phyloP scores from a whole-genome alignment of 1,284 basidiomycete species.

The Baeospora myosura region DNA sequence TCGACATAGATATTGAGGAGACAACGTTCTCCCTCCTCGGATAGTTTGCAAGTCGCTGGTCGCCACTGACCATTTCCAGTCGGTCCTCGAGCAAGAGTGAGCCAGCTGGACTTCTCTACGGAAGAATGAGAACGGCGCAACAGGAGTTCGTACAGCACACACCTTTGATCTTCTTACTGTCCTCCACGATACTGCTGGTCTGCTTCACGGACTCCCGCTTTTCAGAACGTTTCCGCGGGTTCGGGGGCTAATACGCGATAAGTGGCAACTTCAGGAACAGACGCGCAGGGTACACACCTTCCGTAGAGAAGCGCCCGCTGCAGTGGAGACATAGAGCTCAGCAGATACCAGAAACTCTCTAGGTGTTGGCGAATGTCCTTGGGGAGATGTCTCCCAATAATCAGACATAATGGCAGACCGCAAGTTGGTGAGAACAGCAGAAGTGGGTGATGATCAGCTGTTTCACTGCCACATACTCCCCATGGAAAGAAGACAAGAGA shows the following conservation, averaged over 20 bases:
- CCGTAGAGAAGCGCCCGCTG: slow-evolving; percentile 42
- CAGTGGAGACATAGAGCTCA: slow-evolving; percentile 58
- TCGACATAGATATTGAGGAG: slow-evolving; percentile 67
- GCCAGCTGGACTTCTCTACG: slow-evolving; percentile 68
- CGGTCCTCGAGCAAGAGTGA: slow-evolving; percentile 46
- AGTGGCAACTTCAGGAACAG: slow-evolving; percentile 2
- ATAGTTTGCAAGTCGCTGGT: slow-evolving; percentile 59
- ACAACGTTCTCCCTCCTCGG: slow-evolving; percentile 60
- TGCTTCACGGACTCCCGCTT: slow-evolving; percentile 43
- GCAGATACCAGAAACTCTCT: slow-evolving; percentile 43
- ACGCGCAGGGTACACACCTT: slow-evolving; percentile 39
- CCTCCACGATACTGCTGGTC: slow-evolving; percentile 25
- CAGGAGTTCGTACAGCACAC: slow-evolving; percentile 12
- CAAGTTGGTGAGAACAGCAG: not conserved
- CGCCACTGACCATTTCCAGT: slow-evolving; percentile 57
- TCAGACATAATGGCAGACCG: slow-evolving; percentile 17
- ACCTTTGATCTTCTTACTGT: slow-evolving; percentile 58
- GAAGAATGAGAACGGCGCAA: slow-evolving; percentile 7
- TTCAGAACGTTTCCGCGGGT: slow-evolving; percentile 44
- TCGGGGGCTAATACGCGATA: slow-evolving; percentile 19
- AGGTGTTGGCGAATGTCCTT: slow-evolving; percentile 15
- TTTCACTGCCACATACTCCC: not conserved
- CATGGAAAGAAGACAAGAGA: not conserved
- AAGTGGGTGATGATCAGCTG: not conserved
- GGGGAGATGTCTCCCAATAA: slow-evolving; percentile 17